Percentiles rank a stretch among this genome's conserved stretches.
These are phyloP conservation scores for Colletotrichum cereale DNA, from an alignment of 2,329 filamentous ascomycete species.

Conservation along the genomic window DNA sequence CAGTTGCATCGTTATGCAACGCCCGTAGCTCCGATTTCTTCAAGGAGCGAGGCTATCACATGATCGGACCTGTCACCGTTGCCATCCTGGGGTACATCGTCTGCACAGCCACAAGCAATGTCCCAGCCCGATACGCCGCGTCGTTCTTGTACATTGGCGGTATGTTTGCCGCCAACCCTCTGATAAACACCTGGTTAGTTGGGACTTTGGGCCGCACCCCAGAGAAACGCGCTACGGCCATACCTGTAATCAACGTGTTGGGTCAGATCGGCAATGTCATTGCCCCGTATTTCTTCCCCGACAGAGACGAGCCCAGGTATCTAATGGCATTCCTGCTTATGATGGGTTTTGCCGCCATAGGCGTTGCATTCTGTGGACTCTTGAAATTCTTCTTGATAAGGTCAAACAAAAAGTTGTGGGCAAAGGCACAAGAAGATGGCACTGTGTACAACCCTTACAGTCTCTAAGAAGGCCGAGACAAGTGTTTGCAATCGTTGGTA, in stretches of 20 bases:
- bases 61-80: background rate
- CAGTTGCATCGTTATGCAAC: constrained; percentile 68
- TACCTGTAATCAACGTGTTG: constrained; percentile 52
- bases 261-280: constrained; percentile 53
- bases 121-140: background rate
- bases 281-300: constrained; percentile 53
- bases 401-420: background rate
- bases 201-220: constrained; percentile 50
- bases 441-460: background rate
- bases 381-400: background rate
- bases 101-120: background rate
- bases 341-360: background rate
- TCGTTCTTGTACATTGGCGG: constrained; percentile 47
- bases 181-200: constrained; percentile 51
- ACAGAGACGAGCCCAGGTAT: constrained; percentile 46
- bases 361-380: background rate
- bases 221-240: constrained; percentile 52
- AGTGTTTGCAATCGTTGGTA: too few species aligned
- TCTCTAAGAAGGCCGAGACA: background rate
- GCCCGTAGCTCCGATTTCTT: constrained; percentile 69
- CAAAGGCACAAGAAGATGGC: background rate
- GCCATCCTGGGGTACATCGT: background rate
- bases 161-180: constrained; percentile 49
- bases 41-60: background rate
- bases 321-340: background rate